These are phyloP conservation scores for Astraeus odoratus DNA, from an alignment of 768 basidiomycete species.

Conservation along the genomic window DNA sequence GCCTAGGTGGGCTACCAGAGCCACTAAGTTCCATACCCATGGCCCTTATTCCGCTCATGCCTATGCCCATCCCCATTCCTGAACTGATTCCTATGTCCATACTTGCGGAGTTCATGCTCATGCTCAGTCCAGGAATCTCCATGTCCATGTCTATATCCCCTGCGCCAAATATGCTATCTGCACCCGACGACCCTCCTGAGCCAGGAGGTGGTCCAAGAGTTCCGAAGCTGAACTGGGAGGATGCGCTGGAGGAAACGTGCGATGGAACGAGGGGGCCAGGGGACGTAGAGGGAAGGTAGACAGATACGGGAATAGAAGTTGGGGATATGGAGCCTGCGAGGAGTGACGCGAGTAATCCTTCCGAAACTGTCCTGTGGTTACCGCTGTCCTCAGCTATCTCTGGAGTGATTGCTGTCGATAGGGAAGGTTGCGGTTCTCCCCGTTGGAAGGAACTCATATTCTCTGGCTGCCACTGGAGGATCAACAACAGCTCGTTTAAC, in stretches of 20 bases:
- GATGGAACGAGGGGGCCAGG: conserved; percentile 9
- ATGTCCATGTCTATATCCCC: conserved; percentile 29
- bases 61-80: conserved; percentile 6
- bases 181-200: conserved; percentile 15
- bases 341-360: conserved; percentile 57
- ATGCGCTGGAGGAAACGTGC: not conserved
- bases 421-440: not conserved
- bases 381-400: conserved; percentile 23
- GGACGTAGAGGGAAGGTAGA: conserved; percentile 46
- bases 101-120: conserved; percentile 27
- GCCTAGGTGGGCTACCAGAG: conserved; percentile 29
- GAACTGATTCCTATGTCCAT: conserved; percentile 24
- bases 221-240: conserved; percentile 23
- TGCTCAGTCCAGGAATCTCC: conserved; percentile 29
- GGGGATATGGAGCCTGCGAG: conserved; percentile 44
- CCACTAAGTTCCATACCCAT: conserved; percentile 14
- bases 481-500: conserved; percentile 65
- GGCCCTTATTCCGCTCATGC: not conserved
- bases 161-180: conserved; percentile 24
- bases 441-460: conserved; percentile 2
- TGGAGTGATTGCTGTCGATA: not conserved
- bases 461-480: conserved; percentile 59
- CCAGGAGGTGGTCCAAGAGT: conserved; percentile 19
- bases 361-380: conserved; percentile 27
- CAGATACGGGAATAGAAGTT: conserved; percentile 58